Percentiles rank a stretch among this genome's conserved stretches.
These are phyloP conservation scores for Ganoderma boninense DNA, from an alignment of 1,284 basidiomycete species.

Conservation along the genomic window DNA sequence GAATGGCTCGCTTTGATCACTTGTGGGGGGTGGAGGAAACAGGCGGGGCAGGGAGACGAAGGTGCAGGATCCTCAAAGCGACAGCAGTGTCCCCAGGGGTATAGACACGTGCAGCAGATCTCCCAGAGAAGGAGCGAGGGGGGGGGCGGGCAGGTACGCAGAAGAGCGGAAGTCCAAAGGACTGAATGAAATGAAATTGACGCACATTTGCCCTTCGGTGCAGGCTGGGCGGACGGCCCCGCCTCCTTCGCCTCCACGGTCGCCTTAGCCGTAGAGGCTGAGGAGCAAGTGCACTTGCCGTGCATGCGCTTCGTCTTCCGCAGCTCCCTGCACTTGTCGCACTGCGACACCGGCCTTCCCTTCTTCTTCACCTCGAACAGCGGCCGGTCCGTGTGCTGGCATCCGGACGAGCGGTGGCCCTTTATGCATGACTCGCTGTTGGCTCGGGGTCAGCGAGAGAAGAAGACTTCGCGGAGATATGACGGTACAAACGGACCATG, in stretches of 20 bases:
- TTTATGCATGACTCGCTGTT: slow-evolving; percentile 83
- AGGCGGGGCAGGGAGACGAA: no score
- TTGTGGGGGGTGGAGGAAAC: no score
- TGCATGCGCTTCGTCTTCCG: slow-evolving; percentile 80
- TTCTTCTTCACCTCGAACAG: slow-evolving; percentile 87
- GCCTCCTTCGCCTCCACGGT: slow-evolving; percentile 19
- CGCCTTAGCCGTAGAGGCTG: slow-evolving; percentile 15
- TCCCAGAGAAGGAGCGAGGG: not conserved
- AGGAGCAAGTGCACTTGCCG: slow-evolving; percentile 68
- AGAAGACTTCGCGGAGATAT: not conserved
- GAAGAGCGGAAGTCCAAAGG: not conserved
- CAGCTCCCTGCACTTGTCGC: slow-evolving; percentile 78
- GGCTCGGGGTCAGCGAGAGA: not conserved
- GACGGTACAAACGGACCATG: slow-evolving; percentile 25
- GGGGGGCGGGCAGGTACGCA: not conserved
- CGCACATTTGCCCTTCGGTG: slow-evolving; percentile 23
- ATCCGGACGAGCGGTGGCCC: slow-evolving; percentile 81
- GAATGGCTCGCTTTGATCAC: not conserved
- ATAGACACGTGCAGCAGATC: not conserved
- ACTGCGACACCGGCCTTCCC: slow-evolving; percentile 83
- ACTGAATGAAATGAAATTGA: not conserved
- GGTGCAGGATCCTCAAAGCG: not conserved
- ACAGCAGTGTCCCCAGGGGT: not conserved
- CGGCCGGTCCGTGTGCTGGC: slow-evolving; percentile 79
- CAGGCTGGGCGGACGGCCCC: slow-evolving; percentile 1